Evolutionary conservation across 331 rosid species (phyloP).

Genomic region (Saraca asoca): DNA sequence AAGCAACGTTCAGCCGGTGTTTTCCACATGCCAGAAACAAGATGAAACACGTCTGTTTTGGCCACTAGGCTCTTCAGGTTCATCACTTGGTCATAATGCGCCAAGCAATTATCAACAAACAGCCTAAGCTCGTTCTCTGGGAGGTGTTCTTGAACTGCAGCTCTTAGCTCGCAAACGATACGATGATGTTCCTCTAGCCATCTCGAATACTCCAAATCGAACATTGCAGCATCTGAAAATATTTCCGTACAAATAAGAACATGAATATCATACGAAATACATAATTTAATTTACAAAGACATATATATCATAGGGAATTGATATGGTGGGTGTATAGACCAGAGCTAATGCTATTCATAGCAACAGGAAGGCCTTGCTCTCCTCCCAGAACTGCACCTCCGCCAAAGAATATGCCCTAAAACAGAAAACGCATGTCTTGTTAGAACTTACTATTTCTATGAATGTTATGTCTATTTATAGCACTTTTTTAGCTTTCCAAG

Average conservation of each 20-base stretch:
- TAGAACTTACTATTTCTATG: conserved; percentile 8
- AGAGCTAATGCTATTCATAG: conserved; percentile 63
- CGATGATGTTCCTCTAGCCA: conserved; percentile 92
- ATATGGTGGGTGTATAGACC: conserved; percentile 40
- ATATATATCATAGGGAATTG: neutral
- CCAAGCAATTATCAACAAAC: conserved; percentile 68
- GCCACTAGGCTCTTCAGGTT: conserved; percentile 74
- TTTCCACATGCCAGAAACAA: conserved; percentile 91
- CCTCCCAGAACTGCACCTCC: conserved; percentile 67
- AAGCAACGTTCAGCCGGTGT: conserved; percentile 93
- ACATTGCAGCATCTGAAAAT: conserved; percentile 68
- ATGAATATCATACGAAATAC: neutral
- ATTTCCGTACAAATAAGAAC: neutral
- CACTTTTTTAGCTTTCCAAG: neutral
- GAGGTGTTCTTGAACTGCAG: conserved; percentile 80
- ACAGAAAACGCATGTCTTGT: conserved; percentile 7
- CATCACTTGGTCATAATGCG: conserved; percentile 68
- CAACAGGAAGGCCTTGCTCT: conserved; percentile 68
- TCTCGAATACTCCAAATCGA: conserved; percentile 78
- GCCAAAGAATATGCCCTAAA: conserved; percentile 70
- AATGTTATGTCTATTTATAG: conserved; percentile 24
- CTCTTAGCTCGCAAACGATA: conserved; percentile 75
- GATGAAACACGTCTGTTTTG: conserved; percentile 76
- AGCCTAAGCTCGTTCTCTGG: conserved; percentile 76
- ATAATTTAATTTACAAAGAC: neutral